phyloP scores from a whole-genome alignment of 495 filamentous ascomycete species.

The Penicillium waksmanii region DNA sequence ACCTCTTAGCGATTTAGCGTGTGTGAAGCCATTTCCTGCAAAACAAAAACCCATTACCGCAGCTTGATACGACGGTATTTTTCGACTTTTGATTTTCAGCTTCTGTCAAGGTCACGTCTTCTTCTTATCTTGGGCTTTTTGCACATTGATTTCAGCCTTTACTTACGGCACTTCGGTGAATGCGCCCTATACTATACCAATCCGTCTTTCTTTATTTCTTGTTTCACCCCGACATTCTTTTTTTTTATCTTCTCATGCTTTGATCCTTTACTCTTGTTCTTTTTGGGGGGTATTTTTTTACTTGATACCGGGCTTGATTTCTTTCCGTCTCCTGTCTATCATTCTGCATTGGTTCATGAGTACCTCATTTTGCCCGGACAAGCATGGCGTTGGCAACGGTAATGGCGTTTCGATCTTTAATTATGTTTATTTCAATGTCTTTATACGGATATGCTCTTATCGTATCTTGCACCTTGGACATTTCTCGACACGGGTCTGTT shows the following conservation, averaged over 20 bases:
- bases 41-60: constrained; percentile 15
- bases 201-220: constrained; percentile 10
- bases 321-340: constrained; percentile 12
- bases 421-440: constrained; percentile 3
- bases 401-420: constrained; percentile 17
- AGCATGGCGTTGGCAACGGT: constrained; percentile 26
- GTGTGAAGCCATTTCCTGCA: constrained; percentile 25
- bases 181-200: constrained; percentile 3
- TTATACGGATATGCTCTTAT: not conserved
- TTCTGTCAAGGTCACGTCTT: constrained; percentile 14
- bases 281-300: not conserved
- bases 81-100: not conserved
- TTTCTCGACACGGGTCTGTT: not conserved
- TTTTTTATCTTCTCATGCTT: constrained; percentile 1
- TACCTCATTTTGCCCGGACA: constrained; percentile 15
- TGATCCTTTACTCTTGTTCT: constrained; percentile 1
- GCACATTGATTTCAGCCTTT: constrained; percentile 2
- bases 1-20: constrained; percentile 32
- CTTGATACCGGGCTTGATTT: constrained; percentile 2
- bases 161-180: not conserved
- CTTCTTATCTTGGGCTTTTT: constrained; percentile 12
- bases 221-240: not conserved
- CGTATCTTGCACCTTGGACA: constrained; percentile 3
- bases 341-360: constrained; percentile 25
- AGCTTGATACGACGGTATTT: constrained; percentile 19